These are phyloP conservation scores for Wallacemonas sp. DNA, from an alignment of 208 protist genomes.

Conservation along the genomic window DNA sequence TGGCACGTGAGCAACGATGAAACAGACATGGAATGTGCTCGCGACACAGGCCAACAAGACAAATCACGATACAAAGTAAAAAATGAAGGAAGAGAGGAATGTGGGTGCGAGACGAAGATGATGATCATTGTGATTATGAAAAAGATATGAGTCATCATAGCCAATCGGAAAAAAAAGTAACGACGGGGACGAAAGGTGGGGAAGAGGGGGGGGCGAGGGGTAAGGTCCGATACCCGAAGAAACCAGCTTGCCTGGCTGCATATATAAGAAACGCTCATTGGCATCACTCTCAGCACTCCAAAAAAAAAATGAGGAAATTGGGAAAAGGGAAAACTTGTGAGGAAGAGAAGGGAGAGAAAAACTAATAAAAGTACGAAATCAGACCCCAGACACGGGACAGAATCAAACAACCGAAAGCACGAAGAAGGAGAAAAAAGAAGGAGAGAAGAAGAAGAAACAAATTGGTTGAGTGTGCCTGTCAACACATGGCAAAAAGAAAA, in stretches of 20 bases:
- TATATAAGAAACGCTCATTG: too few species aligned
- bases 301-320: conserved; percentile 2
- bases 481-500: too few species aligned
- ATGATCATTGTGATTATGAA: neutral
- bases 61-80: conserved; percentile 6
- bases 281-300: too few species aligned
- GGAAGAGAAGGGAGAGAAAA: conserved; percentile 4
- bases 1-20: too few species aligned
- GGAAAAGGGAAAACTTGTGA: neutral
- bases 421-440: too few species aligned
- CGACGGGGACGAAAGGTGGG: neutral
- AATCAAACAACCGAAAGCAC: too few species aligned
- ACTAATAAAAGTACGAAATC: neutral
- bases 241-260: too few species aligned
- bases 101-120: neutral
- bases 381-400: too few species aligned
- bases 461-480: too few species aligned
- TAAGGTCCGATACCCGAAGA: too few species aligned
- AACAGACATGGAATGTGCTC: too few species aligned
- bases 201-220: neutral
- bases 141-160: neutral
- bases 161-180: neutral
- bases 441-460: too few species aligned
- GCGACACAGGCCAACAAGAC: conserved; percentile 13
- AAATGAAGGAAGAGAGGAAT: conserved; percentile 9